Percentiles rank a stretch among this genome's conserved stretches.
phyloP scores from a whole-genome alignment of 257 asterid species.

The Hygrophila difformis region DNA sequence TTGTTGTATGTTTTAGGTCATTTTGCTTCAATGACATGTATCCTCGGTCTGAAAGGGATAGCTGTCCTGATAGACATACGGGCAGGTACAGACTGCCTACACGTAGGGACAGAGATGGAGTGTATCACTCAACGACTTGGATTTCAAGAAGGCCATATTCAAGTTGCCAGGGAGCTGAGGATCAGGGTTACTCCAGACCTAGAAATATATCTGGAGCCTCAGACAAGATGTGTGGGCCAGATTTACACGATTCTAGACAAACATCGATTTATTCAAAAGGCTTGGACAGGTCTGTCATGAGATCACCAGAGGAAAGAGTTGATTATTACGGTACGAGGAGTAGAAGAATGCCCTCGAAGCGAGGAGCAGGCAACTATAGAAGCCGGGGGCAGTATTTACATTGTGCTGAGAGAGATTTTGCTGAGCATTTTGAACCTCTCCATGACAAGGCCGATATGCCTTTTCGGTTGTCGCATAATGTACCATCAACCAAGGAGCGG shows the following conservation, averaged over 20 bases:
- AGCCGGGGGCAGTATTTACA: slow-evolving; percentile 43
- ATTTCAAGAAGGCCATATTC: slow-evolving; percentile 41
- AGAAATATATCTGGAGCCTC: slow-evolving; percentile 24
- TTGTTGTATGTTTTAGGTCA: slow-evolving; percentile 26
- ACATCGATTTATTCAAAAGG: slow-evolving; percentile 32
- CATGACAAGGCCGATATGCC: slow-evolving; percentile 30
- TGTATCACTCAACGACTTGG: slow-evolving; percentile 39
- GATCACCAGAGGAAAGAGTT: slow-evolving; percentile 46
- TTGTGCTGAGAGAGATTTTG: slow-evolving; percentile 34
- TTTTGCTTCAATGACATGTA: slow-evolving; percentile 27
- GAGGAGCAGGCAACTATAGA: slow-evolving; percentile 29
- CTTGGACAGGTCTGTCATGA: slow-evolving; percentile 32
- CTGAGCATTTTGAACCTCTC: slow-evolving; percentile 34
- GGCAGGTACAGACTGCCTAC: slow-evolving; percentile 37
- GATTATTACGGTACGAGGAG: slow-evolving; percentile 28
- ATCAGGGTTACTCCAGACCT: slow-evolving; percentile 36
- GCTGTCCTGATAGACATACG: slow-evolving; percentile 34
- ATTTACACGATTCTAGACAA: slow-evolving; percentile 37
- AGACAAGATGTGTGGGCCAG: slow-evolving; percentile 31
- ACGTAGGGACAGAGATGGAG: slow-evolving; percentile 37
- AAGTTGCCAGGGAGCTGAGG: slow-evolving; percentile 31
- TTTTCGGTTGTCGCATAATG: slow-evolving; percentile 28
- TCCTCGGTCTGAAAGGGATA: slow-evolving; percentile 39
- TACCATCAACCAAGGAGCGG: slow-evolving; percentile 40
- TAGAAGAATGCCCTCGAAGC: slow-evolving; percentile 31